Percentiles rank a stretch among this genome's conserved stretches.
phyloP scores from a whole-genome alignment of 169 alveolate species.

The Eimeria necatrix region DNA sequence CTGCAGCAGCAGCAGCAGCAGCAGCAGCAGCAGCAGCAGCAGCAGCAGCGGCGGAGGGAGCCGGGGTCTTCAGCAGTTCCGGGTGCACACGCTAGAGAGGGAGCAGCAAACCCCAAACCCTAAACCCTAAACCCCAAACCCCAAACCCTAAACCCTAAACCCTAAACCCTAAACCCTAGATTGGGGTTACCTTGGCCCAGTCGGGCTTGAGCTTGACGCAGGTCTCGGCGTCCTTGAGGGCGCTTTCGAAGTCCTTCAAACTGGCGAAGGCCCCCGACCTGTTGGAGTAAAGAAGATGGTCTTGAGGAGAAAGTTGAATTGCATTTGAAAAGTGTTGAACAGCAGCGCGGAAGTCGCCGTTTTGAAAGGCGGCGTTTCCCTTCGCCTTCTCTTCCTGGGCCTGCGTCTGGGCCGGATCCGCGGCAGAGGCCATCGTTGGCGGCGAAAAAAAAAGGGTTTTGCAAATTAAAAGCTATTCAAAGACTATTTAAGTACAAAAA shows the following conservation, averaged over 20 bases:
- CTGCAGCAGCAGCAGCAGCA: too few relatives aligned
- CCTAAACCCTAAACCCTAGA: too few relatives aligned
- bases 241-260: slow-evolving; percentile 92
- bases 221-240: slow-evolving; percentile 95
- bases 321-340: slow-evolving; percentile 94
- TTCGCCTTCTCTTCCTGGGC: slow-evolving; percentile 92
- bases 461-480: too few relatives aligned
- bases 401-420: slow-evolving; percentile 82
- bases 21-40: too few relatives aligned
- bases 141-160: too few relatives aligned
- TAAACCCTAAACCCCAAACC: too few relatives aligned
- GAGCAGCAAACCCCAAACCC: too few relatives aligned
- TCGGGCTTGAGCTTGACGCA: slow-evolving; percentile 95
- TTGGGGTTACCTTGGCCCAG: slow-evolving; percentile 95
- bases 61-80: too few relatives aligned
- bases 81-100: too few relatives aligned
- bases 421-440: slow-evolving; percentile 61
- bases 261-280: slow-evolving; percentile 96
- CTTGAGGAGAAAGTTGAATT: slow-evolving; percentile 93
- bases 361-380: slow-evolving; percentile 96
- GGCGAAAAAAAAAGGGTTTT: too few relatives aligned
- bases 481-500: too few relatives aligned
- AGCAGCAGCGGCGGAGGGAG: too few relatives aligned
- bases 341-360: slow-evolving; percentile 94
- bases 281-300: slow-evolving; percentile 96